phyloP scores from a whole-genome alignment of 2,329 filamentous ascomycete genomes.

The Botryosphaeria dothidea region DNA sequence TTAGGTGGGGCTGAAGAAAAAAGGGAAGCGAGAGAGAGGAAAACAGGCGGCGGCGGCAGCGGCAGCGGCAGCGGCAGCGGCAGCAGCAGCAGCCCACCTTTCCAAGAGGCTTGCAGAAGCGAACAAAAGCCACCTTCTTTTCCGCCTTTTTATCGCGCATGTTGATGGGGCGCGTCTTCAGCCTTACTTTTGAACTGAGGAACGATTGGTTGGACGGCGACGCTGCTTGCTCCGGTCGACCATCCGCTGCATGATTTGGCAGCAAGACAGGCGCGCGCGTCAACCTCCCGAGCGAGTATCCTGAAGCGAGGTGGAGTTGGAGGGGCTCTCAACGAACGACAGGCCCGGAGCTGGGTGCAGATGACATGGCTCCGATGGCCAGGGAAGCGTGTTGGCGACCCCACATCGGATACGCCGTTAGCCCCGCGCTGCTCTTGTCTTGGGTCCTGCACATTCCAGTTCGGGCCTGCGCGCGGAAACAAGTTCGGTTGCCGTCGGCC shows the following conservation, averaged over 20 bases:
- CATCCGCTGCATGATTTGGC: background rate
- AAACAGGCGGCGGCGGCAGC: background rate
- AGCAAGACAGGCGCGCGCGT: background rate
- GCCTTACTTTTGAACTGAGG: background rate
- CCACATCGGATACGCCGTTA: constrained; percentile 5
- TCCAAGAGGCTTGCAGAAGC: background rate
- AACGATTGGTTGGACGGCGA: background rate
- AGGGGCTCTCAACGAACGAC: too few relatives aligned
- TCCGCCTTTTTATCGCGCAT: background rate
- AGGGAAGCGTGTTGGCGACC: background rate
- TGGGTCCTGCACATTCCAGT: background rate
- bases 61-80: too few relatives aligned
- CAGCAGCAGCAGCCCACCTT: too few relatives aligned
- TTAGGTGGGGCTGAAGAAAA: background rate
- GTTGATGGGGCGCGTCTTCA: background rate
- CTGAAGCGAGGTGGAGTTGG: background rate
- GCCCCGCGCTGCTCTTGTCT: background rate
- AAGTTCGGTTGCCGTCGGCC: background rate
- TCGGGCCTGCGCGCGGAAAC: background rate
- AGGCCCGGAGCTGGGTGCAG: background rate
- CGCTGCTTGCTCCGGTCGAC: background rate
- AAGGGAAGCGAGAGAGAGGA: too few relatives aligned
- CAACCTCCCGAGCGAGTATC: background rate
- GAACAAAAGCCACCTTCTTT: background rate
- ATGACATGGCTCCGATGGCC: background rate